Percentiles rank a stretch among this genome's conserved stretches.
phyloP scores from a whole-genome alignment of 805 yeast genomes.

The Lipomyces spencermartinsiae region DNA sequence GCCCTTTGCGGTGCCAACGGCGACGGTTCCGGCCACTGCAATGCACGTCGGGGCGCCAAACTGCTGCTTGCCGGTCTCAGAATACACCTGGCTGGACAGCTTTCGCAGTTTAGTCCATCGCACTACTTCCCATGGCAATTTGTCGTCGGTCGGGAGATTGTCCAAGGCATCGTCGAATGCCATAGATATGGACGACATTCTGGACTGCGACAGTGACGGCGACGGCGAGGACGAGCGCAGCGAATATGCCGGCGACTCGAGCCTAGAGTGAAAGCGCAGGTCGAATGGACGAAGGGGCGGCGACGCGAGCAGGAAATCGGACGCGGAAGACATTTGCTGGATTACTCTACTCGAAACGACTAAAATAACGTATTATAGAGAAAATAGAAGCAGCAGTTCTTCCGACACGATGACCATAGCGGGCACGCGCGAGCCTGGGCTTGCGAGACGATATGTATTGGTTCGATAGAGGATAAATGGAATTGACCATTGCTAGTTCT shows the following conservation, averaged over 20 bases:
- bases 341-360: not conserved
- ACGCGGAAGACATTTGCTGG: constrained; percentile 22
- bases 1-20: constrained; percentile 76
- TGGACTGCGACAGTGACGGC: constrained; percentile 30
- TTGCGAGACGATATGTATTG: not conserved
- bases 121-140: constrained; percentile 40
- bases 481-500: not conserved
- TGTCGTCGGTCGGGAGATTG: constrained; percentile 26
- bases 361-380: not conserved
- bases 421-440: not conserved
- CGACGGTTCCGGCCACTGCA: constrained; percentile 55
- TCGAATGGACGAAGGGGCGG: constrained; percentile 37
- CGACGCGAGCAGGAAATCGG: constrained; percentile 27
- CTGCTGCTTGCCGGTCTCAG: constrained; percentile 45
- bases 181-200: constrained; percentile 29
- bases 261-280: constrained; percentile 37
- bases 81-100: constrained; percentile 49
- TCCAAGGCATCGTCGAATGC: constrained; percentile 34
- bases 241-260: constrained; percentile 34
- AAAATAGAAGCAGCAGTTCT: not conserved
- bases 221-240: constrained; percentile 33
- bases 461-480: not conserved
- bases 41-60: constrained; percentile 62
- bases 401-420: not conserved
- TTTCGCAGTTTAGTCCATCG: constrained; percentile 53